phyloP scores from a whole-genome alignment of 2,329 filamentous ascomycete genomes.

The Cordyceps pruinosa region DNA sequence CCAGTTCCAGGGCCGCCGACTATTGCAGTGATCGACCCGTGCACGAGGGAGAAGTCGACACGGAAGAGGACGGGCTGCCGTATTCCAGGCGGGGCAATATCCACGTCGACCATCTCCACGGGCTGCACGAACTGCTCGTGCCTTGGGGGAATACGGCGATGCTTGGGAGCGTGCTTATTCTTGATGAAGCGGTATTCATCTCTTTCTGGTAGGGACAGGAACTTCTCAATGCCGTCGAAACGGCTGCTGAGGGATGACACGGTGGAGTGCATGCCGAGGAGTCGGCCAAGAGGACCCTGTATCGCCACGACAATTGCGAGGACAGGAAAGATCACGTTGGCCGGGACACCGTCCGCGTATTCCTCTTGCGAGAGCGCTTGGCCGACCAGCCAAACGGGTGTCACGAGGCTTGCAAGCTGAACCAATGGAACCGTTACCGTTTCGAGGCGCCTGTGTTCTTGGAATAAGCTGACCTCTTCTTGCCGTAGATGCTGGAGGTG shows the following conservation, averaged over 20 bases:
- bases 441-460: neutral
- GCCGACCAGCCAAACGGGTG: constrained; percentile 1
- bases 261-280: constrained; percentile 2
- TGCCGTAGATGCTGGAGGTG: neutral
- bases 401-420: neutral
- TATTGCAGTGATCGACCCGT: constrained; percentile 1
- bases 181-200: constrained; percentile 4
- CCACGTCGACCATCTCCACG: neutral
- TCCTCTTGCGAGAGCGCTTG: neutral
- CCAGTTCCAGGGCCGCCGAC: neutral
- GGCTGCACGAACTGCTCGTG: neutral
- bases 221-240: neutral
- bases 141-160: neutral
- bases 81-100: neutral
- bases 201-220: neutral
- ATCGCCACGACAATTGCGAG: constrained; percentile 3
- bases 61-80: constrained; percentile 6
- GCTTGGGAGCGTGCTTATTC: neutral
- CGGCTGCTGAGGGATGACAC: neutral
- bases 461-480: neutral
- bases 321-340: neutral
- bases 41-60: neutral
- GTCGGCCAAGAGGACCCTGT: constrained; percentile 7
- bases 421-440: neutral
- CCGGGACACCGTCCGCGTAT: neutral